Conservation (phyloP, 2,329 filamentous ascomycete genomes). For the Epichloe gansuensis region DNA sequence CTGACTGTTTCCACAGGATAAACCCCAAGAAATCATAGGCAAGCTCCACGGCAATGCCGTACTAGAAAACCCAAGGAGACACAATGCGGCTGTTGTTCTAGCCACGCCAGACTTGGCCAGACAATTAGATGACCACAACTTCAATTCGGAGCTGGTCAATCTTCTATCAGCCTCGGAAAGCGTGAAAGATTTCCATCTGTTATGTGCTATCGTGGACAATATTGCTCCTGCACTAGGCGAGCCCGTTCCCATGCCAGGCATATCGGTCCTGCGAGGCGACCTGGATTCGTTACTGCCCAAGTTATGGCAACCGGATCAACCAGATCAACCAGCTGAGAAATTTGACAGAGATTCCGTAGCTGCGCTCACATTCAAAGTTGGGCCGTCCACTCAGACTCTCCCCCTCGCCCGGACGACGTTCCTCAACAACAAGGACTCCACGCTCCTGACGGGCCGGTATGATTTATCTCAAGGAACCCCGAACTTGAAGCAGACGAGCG, state of each 20-base stretch:
- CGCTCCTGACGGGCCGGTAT: constrained; percentile 31
- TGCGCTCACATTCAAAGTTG: constrained; percentile 29
- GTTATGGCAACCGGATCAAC: constrained; percentile 26
- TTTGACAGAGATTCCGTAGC: constrained; percentile 24
- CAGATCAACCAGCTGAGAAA: constrained; percentile 13
- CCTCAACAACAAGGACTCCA: constrained; percentile 51
- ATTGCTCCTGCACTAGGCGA: constrained; percentile 26
- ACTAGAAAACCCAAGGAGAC: constrained; percentile 16
- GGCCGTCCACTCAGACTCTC: constrained; percentile 37
- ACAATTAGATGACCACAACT: constrained; percentile 31
- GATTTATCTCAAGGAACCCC: constrained; percentile 12
- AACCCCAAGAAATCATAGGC: constrained; percentile 10
- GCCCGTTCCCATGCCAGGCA: constrained; percentile 24
- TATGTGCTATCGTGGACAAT: constrained; percentile 44
- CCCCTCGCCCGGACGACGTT: constrained; percentile 68
- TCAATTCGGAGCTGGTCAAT: constrained; percentile 29
- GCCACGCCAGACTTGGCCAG: constrained; percentile 35
- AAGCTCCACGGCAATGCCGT: constrained; percentile 12
- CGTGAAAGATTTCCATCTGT: constrained; percentile 28
- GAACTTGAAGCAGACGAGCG: constrained; percentile 14
- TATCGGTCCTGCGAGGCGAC: constrained; percentile 39
- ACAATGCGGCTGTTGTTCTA: constrained; percentile 35
- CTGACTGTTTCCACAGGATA: constrained; percentile 4
- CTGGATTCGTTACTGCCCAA: constrained; percentile 29
- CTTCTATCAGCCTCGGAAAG: constrained; percentile 32